Percentiles rank a stretch among this genome's conserved stretches.
phyloP scores from a whole-genome alignment of 1,139 yeast genomes.

The Magnusiomyces paraingens region DNA sequence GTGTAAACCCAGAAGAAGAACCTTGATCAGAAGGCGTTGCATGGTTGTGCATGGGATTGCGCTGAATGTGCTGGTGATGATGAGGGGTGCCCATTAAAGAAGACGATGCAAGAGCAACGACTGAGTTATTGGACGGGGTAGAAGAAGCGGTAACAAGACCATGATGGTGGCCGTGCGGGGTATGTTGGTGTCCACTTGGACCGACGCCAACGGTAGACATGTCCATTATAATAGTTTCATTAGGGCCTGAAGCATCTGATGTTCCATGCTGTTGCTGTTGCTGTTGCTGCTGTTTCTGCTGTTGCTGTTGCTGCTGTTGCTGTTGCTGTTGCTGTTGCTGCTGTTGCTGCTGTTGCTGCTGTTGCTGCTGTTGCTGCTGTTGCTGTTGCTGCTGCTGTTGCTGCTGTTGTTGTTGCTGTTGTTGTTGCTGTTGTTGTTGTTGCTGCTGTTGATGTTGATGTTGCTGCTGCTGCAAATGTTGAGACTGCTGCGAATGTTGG shows the following conservation, averaged over 20 bases:
- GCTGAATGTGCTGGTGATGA: no score
- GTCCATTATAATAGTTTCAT: no score
- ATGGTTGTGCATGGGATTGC: no score
- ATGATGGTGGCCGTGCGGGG: no score
- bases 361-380: conserved; percentile 9
- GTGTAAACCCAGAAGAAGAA: no score
- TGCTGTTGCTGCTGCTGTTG: conserved; percentile 9
- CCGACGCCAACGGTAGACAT: no score
- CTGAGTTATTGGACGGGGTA: no score
- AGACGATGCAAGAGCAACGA: no score
- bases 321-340: conserved; percentile 1
- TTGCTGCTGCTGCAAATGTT: conserved; percentile 12
- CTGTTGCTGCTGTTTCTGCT: background rate
- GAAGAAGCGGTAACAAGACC: no score
- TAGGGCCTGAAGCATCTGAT: background rate
- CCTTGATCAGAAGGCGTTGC: no score
- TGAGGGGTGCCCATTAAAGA: no score
- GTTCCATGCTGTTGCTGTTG: conserved; percentile 9
- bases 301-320: conserved; percentile 11
- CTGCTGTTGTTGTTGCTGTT: background rate
- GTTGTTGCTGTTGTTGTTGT: conserved; percentile 13
- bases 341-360: conserved; percentile 11
- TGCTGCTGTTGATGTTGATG: background rate
- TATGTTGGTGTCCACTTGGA: no score
- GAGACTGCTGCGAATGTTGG: background rate